Conservation (phyloP, 2,329 filamentous ascomycete genomes). For the Exophiala dermatitidis region DNA sequence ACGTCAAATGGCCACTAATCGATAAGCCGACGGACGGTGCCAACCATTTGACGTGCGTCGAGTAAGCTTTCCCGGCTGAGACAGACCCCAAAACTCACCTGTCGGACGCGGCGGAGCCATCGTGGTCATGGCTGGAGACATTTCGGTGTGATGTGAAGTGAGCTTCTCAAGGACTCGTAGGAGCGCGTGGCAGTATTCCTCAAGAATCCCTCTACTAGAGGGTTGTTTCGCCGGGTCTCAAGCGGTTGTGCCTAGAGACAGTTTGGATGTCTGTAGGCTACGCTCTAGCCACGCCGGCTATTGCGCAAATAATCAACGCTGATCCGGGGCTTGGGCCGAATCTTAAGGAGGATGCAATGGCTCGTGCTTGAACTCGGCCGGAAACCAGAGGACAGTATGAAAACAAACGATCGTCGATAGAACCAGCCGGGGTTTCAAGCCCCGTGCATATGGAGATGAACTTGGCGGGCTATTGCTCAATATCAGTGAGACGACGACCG, state of each 20-base stretch:
- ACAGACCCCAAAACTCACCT: slow-evolving; percentile 17
- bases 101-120: slow-evolving; percentile 11
- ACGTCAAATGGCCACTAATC: slow-evolving; percentile 2
- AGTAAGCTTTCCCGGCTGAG: slow-evolving; percentile 9
- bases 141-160: slow-evolving; percentile 3
- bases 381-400: background rate
- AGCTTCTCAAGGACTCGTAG: background rate
- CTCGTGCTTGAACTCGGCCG: too few species aligned
- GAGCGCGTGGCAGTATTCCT: background rate
- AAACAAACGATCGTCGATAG: slow-evolving; percentile 1
- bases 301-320: too few species aligned
- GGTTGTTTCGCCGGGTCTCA: too few species aligned
- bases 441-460: slow-evolving; percentile 2
- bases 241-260: too few species aligned
- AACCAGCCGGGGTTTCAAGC: slow-evolving; percentile 1
- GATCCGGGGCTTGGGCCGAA: too few species aligned
- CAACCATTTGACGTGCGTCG: slow-evolving; percentile 10
- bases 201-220: too few species aligned
- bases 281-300: too few species aligned
- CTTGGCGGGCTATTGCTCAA: slow-evolving; percentile 2
- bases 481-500: too few species aligned
- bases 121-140: slow-evolving; percentile 14
- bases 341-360: too few species aligned
- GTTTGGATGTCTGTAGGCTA: too few species aligned
- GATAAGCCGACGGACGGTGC: background rate